phyloP scores from a whole-genome alignment of 495 filamentous ascomycete species.

The Clohesyomyces aquaticus region DNA sequence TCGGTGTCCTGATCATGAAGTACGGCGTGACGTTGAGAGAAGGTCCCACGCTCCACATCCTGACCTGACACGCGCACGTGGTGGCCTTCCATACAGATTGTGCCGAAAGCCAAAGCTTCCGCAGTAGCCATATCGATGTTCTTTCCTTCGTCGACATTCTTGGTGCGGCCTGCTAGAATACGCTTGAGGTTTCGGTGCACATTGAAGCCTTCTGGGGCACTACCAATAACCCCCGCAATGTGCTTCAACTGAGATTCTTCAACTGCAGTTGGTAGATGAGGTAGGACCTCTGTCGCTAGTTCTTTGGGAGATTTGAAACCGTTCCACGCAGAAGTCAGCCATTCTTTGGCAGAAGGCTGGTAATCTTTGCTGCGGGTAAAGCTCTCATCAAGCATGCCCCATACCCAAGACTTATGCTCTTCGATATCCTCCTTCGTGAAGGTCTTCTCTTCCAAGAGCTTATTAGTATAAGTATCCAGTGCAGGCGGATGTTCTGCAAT shows the following conservation, averaged over 20 bases:
- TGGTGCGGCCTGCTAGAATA: slow-evolving; percentile 86
- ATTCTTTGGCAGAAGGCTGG: slow-evolving; percentile 93
- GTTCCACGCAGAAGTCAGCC: slow-evolving; percentile 98
- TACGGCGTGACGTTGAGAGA: slow-evolving; percentile 96
- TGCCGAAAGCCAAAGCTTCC: slow-evolving; percentile 93
- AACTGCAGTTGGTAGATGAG: slow-evolving; percentile 87
- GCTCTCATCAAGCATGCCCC: slow-evolving; percentile 97
- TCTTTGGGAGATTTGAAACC: slow-evolving; percentile 99
- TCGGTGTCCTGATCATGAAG: slow-evolving; percentile 96
- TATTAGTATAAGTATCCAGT: slow-evolving; percentile 84
- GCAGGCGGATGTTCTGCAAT: slow-evolving; percentile 78
- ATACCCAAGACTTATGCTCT: slow-evolving; percentile 99
- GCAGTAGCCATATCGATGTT: slow-evolving; percentile 97
- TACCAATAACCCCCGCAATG: slow-evolving; percentile 76
- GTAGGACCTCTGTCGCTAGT: slow-evolving; percentile 89
- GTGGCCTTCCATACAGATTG: slow-evolving; percentile 86
- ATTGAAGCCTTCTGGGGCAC: slow-evolving; percentile 79
- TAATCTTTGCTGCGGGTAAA: slow-evolving; percentile 97
- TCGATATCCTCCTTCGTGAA: slow-evolving; percentile 98
- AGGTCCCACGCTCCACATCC: slow-evolving; percentile 98
- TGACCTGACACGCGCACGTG: slow-evolving; percentile 97
- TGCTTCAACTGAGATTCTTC: slow-evolving; percentile 68
- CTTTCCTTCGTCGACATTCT: slow-evolving; percentile 90
- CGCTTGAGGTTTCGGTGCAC: slow-evolving; percentile 95
- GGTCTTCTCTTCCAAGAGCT: slow-evolving; percentile 84